Conservation (phyloP, 495 filamentous ascomycete species). For the Tuber microsphaerosporum region DNA sequence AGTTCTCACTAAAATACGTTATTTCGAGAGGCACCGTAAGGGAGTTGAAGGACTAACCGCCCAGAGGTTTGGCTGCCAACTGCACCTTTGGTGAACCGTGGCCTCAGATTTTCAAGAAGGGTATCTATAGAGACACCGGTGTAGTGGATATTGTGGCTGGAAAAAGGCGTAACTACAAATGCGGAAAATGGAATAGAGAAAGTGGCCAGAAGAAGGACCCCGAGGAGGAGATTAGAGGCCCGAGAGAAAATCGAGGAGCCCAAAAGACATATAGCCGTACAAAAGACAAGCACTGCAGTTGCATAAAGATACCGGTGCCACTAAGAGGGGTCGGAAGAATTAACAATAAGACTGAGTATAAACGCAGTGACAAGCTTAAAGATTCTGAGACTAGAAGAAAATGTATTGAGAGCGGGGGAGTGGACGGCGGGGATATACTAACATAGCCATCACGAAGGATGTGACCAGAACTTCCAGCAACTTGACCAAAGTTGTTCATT, state of each 20-base stretch:
- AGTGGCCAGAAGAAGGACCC: constrained; percentile 65
- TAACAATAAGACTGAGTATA: constrained; percentile 8
- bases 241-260: constrained; percentile 74
- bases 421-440: constrained; percentile 7
- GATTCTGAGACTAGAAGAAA: background rate
- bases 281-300: constrained; percentile 63
- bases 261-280: constrained; percentile 69
- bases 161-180: constrained; percentile 60
- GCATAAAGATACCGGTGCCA: constrained; percentile 77
- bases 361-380: background rate
- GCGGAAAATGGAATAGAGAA: constrained; percentile 77
- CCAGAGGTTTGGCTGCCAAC: constrained; percentile 60
- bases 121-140: constrained; percentile 67
- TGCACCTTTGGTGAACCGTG: constrained; percentile 59
- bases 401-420: background rate
- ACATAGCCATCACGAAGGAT: constrained; percentile 59
- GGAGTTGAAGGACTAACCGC: constrained; percentile 13
- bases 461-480: constrained; percentile 53
- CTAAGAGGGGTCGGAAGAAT: constrained; percentile 32
- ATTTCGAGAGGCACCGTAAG: background rate
- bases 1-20: constrained; percentile 53
- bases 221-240: constrained; percentile 70
- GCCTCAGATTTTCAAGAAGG: constrained; percentile 63
- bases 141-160: constrained; percentile 60
- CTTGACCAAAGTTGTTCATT: constrained; percentile 63